Percentiles rank a stretch among this genome's conserved stretches.
Conservation (phyloP, 192 early-diverging fungal genomes). For the Backusella luteola region DNA sequence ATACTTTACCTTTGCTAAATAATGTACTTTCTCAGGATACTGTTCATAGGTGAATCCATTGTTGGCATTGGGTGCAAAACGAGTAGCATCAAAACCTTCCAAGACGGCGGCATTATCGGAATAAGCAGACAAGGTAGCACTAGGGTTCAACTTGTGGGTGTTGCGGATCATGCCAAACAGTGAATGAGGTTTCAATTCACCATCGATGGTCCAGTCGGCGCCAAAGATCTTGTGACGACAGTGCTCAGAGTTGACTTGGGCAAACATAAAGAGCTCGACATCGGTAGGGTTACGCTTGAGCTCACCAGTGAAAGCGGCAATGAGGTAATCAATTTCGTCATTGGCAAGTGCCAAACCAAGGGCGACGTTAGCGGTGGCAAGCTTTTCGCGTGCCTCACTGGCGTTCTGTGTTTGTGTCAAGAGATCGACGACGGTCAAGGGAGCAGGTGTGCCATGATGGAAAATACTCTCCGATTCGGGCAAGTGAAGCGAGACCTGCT, state of each 20-base stretch:
- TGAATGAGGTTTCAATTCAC: conserved; percentile 70
- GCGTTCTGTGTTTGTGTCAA: conserved; percentile 31
- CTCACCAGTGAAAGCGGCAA: conserved; percentile 70
- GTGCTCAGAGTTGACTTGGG: conserved; percentile 99
- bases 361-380: conserved; percentile 80
- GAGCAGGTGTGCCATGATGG: conserved; percentile 63
- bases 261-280: conserved; percentile 99
- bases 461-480: conserved; percentile 71
- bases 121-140: conserved; percentile 92
- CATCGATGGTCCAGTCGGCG: conserved; percentile 98
- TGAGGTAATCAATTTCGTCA: conserved; percentile 97
- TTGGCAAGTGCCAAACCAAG: conserved; percentile 93
- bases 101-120: conserved; percentile 98
- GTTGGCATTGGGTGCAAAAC: conserved; percentile 51
- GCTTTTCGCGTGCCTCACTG: conserved; percentile 53
- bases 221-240: conserved; percentile 99
- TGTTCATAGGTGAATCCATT: conserved; percentile 59
- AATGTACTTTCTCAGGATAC: conserved; percentile 77
- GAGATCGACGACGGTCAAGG: conserved; percentile 53
- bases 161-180: conserved; percentile 97
- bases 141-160: conserved; percentile 81
- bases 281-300: conserved; percentile 92
- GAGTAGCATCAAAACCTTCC: conserved; percentile 64
- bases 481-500: conserved; percentile 63
- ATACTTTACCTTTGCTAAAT: conserved; percentile 71